These are phyloP conservation scores for Aspergillus sp. DNA, from an alignment of 2,329 filamentous ascomycete species.

Conservation along the genomic window DNA sequence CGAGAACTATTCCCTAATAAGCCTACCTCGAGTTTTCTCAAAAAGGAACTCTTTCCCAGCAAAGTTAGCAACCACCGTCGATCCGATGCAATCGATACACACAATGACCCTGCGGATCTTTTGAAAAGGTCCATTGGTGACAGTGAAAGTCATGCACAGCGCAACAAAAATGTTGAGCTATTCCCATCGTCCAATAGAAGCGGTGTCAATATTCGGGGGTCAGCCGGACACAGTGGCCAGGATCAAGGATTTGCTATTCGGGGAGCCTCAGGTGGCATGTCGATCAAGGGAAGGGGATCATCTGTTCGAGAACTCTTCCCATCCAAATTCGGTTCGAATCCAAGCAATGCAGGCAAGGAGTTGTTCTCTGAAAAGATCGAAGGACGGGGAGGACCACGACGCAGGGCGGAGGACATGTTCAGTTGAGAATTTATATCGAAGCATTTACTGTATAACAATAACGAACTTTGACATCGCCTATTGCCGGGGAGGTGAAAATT, in stretches of 20 bases:
- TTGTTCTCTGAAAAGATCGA: slow-evolving; percentile 60
- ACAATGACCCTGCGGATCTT: too few relatives aligned
- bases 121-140: too few relatives aligned
- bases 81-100: slow-evolving; percentile 48
- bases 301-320: slow-evolving; percentile 68
- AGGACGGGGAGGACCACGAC: slow-evolving; percentile 55
- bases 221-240: slow-evolving; percentile 35
- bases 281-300: slow-evolving; percentile 66
- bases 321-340: slow-evolving; percentile 52
- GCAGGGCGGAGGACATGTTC: slow-evolving; percentile 70
- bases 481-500: too few relatives aligned
- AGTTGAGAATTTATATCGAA: slow-evolving; percentile 40
- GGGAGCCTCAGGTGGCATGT: slow-evolving; percentile 48
- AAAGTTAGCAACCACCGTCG: slow-evolving; percentile 44
- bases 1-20: slow-evolving; percentile 46
- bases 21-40: slow-evolving; percentile 36
- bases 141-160: slow-evolving; percentile 12
- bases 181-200: slow-evolving; percentile 30
- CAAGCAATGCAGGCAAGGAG: slow-evolving; percentile 65
- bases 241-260: slow-evolving; percentile 35
- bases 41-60: slow-evolving; percentile 57
- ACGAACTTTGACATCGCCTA: too few relatives aligned
- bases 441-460: not conserved
- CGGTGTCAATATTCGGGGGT: slow-evolving; percentile 58
- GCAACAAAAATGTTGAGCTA: slow-evolving; percentile 32